These are phyloP conservation scores for Friedmanniomyces simplex DNA, from an alignment of 495 filamentous ascomycete species.

Conservation along the genomic window DNA sequence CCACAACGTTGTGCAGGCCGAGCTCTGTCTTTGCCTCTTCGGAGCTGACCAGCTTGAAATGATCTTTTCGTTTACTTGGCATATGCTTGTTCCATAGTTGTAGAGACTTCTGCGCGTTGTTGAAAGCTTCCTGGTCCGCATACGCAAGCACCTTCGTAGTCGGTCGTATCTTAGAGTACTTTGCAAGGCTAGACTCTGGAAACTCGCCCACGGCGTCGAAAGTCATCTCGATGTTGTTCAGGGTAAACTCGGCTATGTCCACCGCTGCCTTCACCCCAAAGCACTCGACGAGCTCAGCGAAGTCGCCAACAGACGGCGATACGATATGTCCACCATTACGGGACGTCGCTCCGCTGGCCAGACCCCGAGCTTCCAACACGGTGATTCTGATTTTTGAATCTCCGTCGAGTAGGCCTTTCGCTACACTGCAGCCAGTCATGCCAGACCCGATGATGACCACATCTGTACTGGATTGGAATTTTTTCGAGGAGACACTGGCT, in stretches of 20 bases:
- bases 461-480: not conserved
- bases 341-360: slow-evolving; percentile 34
- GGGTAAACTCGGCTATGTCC: slow-evolving; percentile 29
- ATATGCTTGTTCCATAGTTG: not conserved
- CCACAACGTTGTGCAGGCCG: slow-evolving; percentile 24
- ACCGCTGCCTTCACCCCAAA: not conserved
- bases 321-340: slow-evolving; percentile 37
- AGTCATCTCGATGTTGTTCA: slow-evolving; percentile 19
- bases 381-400: slow-evolving; percentile 19
- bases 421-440: slow-evolving; percentile 7
- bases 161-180: slow-evolving; percentile 1
- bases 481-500: not conserved
- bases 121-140: not conserved
- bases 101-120: not conserved
- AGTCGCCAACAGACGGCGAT: not conserved
- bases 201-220: not conserved
- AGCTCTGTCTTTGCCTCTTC: slow-evolving; percentile 15
- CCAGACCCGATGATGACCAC: slow-evolving; percentile 12
- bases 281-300: not conserved
- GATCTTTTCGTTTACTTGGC: slow-evolving; percentile 12
- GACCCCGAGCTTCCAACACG: slow-evolving; percentile 32
- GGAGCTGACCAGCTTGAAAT: slow-evolving; percentile 23
- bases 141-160: not conserved
- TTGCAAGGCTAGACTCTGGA: not conserved
- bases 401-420: not conserved